phyloP scores from a whole-genome alignment of 192 early-diverging fungal genomes.

The Umbelopsis isabellina region DNA sequence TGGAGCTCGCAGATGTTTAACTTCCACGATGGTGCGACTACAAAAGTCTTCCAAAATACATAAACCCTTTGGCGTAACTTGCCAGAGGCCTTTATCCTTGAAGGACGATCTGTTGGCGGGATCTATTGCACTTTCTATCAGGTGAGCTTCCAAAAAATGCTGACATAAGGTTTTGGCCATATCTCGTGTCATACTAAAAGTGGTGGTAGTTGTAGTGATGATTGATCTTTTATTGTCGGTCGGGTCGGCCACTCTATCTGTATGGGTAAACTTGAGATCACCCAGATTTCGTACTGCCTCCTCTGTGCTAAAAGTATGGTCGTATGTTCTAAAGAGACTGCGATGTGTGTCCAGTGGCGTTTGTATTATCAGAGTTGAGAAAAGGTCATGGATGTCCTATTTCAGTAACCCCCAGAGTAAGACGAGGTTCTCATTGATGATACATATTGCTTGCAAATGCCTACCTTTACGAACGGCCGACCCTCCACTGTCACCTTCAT shows the following conservation, averaged over 20 bases:
- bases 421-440: not conserved
- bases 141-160: constrained; percentile 55
- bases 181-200: constrained; percentile 57
- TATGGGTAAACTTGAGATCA: constrained; percentile 51
- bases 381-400: constrained; percentile 63
- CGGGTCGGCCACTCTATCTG: constrained; percentile 49
- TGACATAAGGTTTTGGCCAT: constrained; percentile 61
- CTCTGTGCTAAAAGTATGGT: constrained; percentile 58
- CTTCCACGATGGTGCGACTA: constrained; percentile 28
- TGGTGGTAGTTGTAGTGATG: constrained; percentile 58
- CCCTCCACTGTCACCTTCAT: constrained; percentile 62
- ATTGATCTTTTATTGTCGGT: constrained; percentile 49
- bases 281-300: constrained; percentile 54
- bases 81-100: constrained; percentile 49
- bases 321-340: constrained; percentile 52
- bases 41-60: constrained; percentile 45
- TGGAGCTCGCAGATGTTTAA: constrained; percentile 21
- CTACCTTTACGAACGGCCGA: constrained; percentile 62
- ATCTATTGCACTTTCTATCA: constrained; percentile 52
- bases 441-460: not conserved
- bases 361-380: constrained; percentile 56
- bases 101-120: constrained; percentile 43
- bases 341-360: constrained; percentile 52
- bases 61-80: constrained; percentile 54
- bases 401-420: not conserved